These are phyloP conservation scores for Flaveria ramosissima DNA, from an alignment of 129 eudicot genomes.

Conservation along the genomic window DNA sequence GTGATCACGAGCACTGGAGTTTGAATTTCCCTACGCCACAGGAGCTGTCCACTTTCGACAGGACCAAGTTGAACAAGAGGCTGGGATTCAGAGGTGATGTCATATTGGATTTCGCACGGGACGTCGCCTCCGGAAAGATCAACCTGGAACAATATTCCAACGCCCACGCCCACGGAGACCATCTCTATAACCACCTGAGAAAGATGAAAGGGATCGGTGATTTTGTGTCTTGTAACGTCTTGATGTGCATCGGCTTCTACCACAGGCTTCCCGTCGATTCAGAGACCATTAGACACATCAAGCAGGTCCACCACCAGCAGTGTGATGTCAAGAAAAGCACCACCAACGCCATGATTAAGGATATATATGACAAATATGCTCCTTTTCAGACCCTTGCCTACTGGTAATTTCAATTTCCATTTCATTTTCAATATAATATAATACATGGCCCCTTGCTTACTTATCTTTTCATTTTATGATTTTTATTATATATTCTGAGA, in stretches of 20 bases:
- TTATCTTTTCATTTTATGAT: too few relatives aligned
- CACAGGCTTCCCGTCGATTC: constrained; percentile 42
- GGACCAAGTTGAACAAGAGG: neutral
- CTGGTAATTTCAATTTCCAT: constrained; percentile 17
- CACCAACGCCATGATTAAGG: neutral
- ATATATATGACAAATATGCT: constrained; percentile 42
- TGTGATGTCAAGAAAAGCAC: too few relatives aligned
- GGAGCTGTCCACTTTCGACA: constrained; percentile 17
- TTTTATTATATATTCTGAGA: too few relatives aligned
- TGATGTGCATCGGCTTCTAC: constrained; percentile 50
- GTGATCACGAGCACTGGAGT: too few relatives aligned
- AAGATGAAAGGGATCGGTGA: constrained; percentile 37
- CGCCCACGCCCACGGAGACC: neutral
- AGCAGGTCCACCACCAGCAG: constrained; percentile 21
- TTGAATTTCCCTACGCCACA: constrained; percentile 45
- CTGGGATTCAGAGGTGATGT: constrained; percentile 31
- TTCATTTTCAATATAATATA: too few relatives aligned
- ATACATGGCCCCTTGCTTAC: too few relatives aligned
- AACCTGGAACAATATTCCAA: neutral
- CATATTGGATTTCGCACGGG: constrained; percentile 20
- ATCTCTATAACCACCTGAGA: neutral
- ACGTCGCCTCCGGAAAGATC: constrained; percentile 23
- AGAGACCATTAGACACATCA: constrained; percentile 44
- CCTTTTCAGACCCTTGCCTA: constrained; percentile 52
- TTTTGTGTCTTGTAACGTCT: constrained; percentile 28